Evolutionary conservation across 805 yeast genomes (phyloP).

Genomic region (Maudiozyma turicensis): DNA sequence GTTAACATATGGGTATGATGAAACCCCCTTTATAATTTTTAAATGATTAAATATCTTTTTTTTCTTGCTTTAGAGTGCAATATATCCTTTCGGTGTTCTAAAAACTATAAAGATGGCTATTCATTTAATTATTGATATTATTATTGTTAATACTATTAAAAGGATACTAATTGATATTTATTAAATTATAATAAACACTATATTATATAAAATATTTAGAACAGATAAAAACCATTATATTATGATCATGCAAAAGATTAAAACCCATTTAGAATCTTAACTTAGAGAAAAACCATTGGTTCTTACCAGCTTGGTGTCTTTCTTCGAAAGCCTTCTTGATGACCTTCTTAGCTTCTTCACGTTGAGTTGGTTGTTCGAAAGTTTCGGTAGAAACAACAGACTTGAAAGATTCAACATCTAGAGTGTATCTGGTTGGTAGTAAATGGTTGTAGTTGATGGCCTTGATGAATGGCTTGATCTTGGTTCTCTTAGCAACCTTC

Average conservation of each 20-base stretch:
- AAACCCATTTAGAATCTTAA: slow-evolving; percentile 60
- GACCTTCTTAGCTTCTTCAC: slow-evolving; percentile 98
- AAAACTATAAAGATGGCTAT: too few species aligned
- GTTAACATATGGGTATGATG: too few species aligned
- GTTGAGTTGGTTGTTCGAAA: slow-evolving; percentile 94
- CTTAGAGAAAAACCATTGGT: slow-evolving; percentile 99
- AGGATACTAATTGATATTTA: slow-evolving; percentile 3
- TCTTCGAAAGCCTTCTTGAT: slow-evolving; percentile 99
- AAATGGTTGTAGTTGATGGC: slow-evolving; percentile 99
- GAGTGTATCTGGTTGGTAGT: slow-evolving; percentile 98
- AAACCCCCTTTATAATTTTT: too few species aligned
- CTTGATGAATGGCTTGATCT: slow-evolving; percentile 98
- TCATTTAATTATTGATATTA: too few species aligned
- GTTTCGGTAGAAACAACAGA: slow-evolving; percentile 85
- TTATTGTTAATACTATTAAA: neutral
- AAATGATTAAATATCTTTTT: too few species aligned
- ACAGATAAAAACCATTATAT: slow-evolving; percentile 1
- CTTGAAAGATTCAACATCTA: slow-evolving; percentile 95
- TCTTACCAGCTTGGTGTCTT: slow-evolving; percentile 98
- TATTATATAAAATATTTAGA: slow-evolving; percentile 3
- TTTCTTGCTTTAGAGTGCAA: too few species aligned
- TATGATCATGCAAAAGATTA: slow-evolving; percentile 2
- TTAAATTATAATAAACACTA: neutral
- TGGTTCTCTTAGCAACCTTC: slow-evolving; percentile 94
- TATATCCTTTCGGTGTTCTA: too few species aligned